Base-by-base conservation (phyloP, 1,139 yeast genomes). In the Hansenula sp. region DNA sequence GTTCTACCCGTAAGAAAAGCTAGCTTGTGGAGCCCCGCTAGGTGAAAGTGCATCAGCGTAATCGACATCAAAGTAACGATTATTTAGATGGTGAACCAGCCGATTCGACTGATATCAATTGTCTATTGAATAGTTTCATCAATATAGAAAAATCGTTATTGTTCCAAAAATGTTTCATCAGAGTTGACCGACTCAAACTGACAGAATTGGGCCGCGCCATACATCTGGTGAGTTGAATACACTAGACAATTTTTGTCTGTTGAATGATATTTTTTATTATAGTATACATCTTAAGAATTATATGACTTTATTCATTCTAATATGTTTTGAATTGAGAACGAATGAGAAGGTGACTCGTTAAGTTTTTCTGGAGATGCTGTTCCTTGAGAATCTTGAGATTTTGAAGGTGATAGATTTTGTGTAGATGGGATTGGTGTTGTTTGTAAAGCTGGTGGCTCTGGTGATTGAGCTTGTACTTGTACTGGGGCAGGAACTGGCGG, bases 271-370 rank as follows among this genome's bases (percentile, higher is more conserved):
- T 21, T 21, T 21, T 21, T 5, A 21, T 21, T 21, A n/a, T 21
- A 21, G 25, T 21, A 21, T 21, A 21, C 25, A 21, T 5, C 9
- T 28, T 28, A n/a, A n/a, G n/a, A n/a, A n/a, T n/a, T n/a, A n/a
- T n/a, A n/a, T n/a, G 34, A 9, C 19, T 16, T 11, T 12, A 3
- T 25, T 31, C 30, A 38, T 7, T 30, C 34, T 9, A 39, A 11
- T 4, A 39, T 39, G 11, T 33, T 39, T 33, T 39, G 41, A 19
- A 39, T 39, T 3, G 37, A 28, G 18, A 39, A 33, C 8, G 27
- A 8, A 13, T 19, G 31, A 6, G 41, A 39, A n/a, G 41, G 41
- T 15, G 41, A 39, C 11, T 30, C 33, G 17, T 8, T 38, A n/a
- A 10, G 18, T 17, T 38, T 38, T 12, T n/a, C 13, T 9, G 36